Evolutionary conservation across 352 stramenopile genomes (phyloP).

Genomic region (Pythium sp.): DNA sequence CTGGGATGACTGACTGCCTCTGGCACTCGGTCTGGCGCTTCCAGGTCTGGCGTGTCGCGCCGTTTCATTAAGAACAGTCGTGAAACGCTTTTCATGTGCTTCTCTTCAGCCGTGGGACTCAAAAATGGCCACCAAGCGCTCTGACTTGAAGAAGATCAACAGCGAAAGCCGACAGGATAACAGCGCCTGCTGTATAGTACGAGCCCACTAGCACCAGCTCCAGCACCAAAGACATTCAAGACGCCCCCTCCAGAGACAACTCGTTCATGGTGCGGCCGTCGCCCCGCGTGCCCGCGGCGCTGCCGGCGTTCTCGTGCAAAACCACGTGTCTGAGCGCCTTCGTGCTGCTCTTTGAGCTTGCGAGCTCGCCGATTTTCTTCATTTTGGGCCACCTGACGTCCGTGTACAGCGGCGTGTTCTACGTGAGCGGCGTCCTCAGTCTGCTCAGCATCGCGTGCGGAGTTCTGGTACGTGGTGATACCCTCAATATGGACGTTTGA

Average conservation of each 20-base stretch:
- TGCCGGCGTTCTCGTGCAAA: slow-evolving; percentile 43
- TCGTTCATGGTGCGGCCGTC: slow-evolving; percentile 9
- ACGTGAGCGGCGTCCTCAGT: slow-evolving; percentile 36
- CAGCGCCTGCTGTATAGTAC: not conserved
- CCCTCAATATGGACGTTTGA: not conserved
- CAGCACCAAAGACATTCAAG: not conserved
- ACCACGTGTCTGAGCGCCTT: slow-evolving; percentile 40
- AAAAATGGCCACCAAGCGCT: not conserved
- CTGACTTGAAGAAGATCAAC: slow-evolving; percentile 4
- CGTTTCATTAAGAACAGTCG: not conserved
- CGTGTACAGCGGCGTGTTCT: slow-evolving; percentile 32
- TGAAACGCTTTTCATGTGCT: slow-evolving; percentile 8
- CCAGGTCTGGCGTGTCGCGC: not conserved
- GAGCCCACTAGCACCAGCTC: not conserved
- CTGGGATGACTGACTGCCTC: not conserved
- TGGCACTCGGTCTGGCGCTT: not conserved
- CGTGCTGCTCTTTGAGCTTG: slow-evolving; percentile 41
- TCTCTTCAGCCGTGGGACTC: not conserved
- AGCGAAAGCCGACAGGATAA: not conserved
- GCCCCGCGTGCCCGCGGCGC: slow-evolving; percentile 22
- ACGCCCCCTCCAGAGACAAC: too few species aligned
- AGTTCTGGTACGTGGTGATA: slow-evolving; percentile 28
- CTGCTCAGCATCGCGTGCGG: slow-evolving; percentile 40
- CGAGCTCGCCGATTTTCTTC: slow-evolving; percentile 35
- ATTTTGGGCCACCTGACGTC: slow-evolving; percentile 35